These are phyloP conservation scores for Wallemia mellicola DNA, from an alignment of 1,284 basidiomycete genomes.

Conservation along the genomic window DNA sequence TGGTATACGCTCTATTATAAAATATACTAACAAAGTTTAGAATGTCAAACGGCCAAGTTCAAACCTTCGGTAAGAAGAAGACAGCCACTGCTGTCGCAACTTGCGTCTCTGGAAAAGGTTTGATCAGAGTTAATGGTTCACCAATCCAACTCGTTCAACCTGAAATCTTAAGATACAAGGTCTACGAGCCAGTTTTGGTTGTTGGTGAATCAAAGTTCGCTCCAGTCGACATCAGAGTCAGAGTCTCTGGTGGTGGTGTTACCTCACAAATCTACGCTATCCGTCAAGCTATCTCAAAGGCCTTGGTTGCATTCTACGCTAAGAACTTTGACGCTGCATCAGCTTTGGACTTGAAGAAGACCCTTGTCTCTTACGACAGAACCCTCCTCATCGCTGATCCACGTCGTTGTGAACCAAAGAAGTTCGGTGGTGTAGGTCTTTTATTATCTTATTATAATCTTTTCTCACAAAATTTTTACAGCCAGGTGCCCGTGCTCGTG, in stretches of 20 bases:
- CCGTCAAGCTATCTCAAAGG: constrained; percentile 96
- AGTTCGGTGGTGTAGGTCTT: constrained; percentile 20
- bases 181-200: constrained; percentile 84
- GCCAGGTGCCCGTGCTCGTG: constrained; percentile 13
- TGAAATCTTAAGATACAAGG: constrained; percentile 86
- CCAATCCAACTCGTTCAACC: constrained; percentile 85
- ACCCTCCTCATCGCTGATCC: constrained; percentile 91
- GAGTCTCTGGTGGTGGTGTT: constrained; percentile 98
- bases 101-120: constrained; percentile 84
- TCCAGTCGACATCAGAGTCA: constrained; percentile 79
- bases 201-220: constrained; percentile 58
- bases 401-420: constrained; percentile 97
- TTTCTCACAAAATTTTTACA: background rate
- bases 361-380: constrained; percentile 77
- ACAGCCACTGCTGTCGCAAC: constrained; percentile 89
- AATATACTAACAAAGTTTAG: constrained; percentile 2
- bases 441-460: constrained; percentile 1
- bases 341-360: constrained; percentile 88
- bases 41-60: constrained; percentile 45
- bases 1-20: too few relatives aligned
- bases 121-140: constrained; percentile 88
- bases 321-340: constrained; percentile 97
- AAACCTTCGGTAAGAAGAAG: constrained; percentile 98
- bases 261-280: constrained; percentile 97
- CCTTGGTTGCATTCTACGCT: constrained; percentile 90